These are phyloP conservation scores for Adansonia grandidieri DNA, from an alignment of 441 rosid genomes.

Conservation along the genomic window DNA sequence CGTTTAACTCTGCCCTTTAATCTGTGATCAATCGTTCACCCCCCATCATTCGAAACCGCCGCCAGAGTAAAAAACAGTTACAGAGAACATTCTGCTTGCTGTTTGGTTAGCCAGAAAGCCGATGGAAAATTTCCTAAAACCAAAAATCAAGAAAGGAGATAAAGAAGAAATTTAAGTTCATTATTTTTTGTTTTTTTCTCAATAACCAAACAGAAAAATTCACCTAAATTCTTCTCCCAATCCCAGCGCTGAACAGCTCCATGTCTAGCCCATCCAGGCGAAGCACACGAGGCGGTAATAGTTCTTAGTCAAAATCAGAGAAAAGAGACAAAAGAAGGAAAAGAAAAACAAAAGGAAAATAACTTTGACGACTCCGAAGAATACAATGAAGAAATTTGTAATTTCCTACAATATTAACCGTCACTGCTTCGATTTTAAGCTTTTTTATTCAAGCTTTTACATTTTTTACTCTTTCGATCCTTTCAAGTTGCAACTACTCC, in stretches of 20 bases:
- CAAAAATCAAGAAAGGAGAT: neutral
- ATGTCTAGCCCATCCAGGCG: slow-evolving; percentile 29
- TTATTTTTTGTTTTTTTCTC: slow-evolving; percentile 19
- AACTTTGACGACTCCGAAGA: slow-evolving; percentile 27
- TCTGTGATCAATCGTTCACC: neutral
- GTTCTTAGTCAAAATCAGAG: neutral
- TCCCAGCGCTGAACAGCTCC: neutral
- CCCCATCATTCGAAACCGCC: neutral
- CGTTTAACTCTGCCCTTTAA: neutral
- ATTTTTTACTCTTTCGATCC: neutral
- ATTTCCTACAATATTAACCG: slow-evolving; percentile 20
- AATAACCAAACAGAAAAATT: slow-evolving; percentile 22
- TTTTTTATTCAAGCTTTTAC: slow-evolving; percentile 1
- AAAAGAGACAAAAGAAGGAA: slow-evolving; percentile 11
- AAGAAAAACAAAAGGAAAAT: neutral
- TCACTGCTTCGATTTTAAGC: slow-evolving; percentile 7
- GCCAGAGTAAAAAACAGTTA: neutral
- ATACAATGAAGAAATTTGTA: slow-evolving; percentile 28
- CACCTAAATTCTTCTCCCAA: slow-evolving; percentile 1
- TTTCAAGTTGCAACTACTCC: slow-evolving; percentile 1
- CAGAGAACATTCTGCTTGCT: neutral
- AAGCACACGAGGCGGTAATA: slow-evolving; percentile 24
- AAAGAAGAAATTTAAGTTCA: neutral
- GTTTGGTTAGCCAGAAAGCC: slow-evolving; percentile 25
- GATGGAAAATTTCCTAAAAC: slow-evolving; percentile 24